phyloP scores from a whole-genome alignment of 208 protist genomes.

The Tritrichomonas foetus region DNA sequence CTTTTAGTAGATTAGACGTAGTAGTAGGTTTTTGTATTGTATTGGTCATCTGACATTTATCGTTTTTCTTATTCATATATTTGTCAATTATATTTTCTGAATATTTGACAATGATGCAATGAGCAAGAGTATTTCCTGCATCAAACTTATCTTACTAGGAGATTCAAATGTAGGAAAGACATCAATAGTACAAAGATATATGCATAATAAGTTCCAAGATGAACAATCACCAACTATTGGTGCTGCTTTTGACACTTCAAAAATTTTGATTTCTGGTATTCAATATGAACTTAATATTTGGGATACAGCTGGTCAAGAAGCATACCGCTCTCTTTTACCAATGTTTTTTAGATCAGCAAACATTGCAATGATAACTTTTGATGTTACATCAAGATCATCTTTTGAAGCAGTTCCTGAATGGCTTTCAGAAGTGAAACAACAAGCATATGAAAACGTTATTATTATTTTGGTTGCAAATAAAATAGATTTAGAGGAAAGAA shows the following conservation, averaged over 20 bases:
- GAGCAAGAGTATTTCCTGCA: too few species aligned
- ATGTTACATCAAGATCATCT: conserved; percentile 88
- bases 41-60: too few species aligned
- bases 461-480: too few species aligned
- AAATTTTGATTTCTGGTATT: neutral
- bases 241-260: neutral
- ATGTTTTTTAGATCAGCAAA: neutral
- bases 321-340: neutral
- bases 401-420: conserved; percentile 92
- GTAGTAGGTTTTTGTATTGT: too few species aligned
- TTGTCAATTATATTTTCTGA: too few species aligned
- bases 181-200: neutral
- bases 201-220: neutral
- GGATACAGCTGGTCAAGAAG: conserved; percentile 8
- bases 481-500: too few species aligned
- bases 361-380: conserved; percentile 48
- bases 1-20: too few species aligned
- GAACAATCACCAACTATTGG: neutral
- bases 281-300: neutral
- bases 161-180: neutral
- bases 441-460: too few species aligned
- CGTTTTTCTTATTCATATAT: too few species aligned
- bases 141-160: neutral
- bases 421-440: conserved; percentile 81
- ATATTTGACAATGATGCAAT: too few species aligned